Conservation (phyloP, 2,329 filamentous ascomycete genomes). For the Alternaria dauci region DNA sequence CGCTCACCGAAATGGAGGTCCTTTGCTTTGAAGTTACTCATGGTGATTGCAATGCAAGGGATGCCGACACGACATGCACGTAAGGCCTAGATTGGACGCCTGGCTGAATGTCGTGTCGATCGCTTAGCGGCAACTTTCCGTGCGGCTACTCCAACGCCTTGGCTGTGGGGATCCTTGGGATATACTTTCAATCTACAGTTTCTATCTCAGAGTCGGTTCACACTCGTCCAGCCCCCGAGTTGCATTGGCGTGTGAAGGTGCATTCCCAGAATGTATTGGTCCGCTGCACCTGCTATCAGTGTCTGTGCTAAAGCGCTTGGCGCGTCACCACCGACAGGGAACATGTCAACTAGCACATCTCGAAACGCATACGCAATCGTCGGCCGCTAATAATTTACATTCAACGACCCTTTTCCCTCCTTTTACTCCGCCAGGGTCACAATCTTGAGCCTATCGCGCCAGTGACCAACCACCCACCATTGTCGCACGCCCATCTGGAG, state of each 20-base stretch:
- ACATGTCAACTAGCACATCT: conserved; percentile 23
- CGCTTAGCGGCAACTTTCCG: conserved; percentile 20
- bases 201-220: not conserved
- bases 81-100: conserved; percentile 13
- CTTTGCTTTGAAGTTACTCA: conserved; percentile 68
- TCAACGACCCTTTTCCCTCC: conserved; percentile 15
- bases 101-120: conserved; percentile 18
- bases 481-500: conserved; percentile 19
- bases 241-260: not conserved
- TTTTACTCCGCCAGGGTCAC: conserved; percentile 10
- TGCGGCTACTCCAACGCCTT: conserved; percentile 19
- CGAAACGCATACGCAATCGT: conserved; percentile 35
- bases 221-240: not conserved
- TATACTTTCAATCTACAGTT: not conserved
- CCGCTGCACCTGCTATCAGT: conserved; percentile 18
- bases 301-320: conserved; percentile 21
- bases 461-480: conserved; percentile 12
- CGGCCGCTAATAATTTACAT: conserved; percentile 22
- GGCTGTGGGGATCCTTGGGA: not conserved
- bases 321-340: conserved; percentile 22
- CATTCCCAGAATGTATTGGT: conserved; percentile 15
- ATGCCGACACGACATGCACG: conserved; percentile 3
- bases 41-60: conserved; percentile 40
- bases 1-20: conserved; percentile 70
- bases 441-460: conserved; percentile 4